Percentiles rank a stretch among this genome's conserved stretches.
These are phyloP conservation scores for Parietichytrium sp. DNA, from an alignment of 108 stramenopile genomes.

Conservation along the genomic window DNA sequence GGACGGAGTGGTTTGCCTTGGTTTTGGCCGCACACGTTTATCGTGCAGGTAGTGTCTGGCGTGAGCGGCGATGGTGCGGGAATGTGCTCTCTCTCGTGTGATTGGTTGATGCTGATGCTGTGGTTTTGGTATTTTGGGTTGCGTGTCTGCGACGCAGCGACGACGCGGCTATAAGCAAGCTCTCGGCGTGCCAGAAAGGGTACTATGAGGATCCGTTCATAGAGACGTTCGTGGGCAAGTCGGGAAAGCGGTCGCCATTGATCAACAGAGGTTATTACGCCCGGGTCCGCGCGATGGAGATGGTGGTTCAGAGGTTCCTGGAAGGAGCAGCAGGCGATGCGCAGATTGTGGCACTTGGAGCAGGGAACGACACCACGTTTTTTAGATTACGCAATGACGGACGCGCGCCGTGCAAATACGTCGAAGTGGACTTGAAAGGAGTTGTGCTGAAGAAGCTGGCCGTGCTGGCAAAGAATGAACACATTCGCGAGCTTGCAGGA, in stretches of 20 bases:
- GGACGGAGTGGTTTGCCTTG: too few species aligned
- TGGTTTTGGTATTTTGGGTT: too few species aligned
- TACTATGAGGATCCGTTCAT: slow-evolving; percentile 27
- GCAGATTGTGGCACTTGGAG: slow-evolving; percentile 18
- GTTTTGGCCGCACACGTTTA: too few species aligned
- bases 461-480: not conserved
- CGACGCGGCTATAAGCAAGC: slow-evolving; percentile 34
- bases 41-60: too few species aligned
- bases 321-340: not conserved
- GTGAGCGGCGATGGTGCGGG: too few species aligned
- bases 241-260: not conserved
- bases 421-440: slow-evolving; percentile 23
- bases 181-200: not conserved
- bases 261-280: slow-evolving; percentile 33
- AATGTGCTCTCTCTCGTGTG: too few species aligned
- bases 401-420: not conserved
- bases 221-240: not conserved
- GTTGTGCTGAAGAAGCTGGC: slow-evolving; percentile 21
- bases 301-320: not conserved
- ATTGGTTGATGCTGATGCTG: too few species aligned
- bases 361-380: not conserved
- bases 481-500: not conserved
- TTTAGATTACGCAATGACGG: not conserved
- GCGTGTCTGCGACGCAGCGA: too few species aligned
- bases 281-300: slow-evolving; percentile 9